phyloP scores from a whole-genome alignment of 2,329 filamentous ascomycete species.

The Dactylonectria macrodidyma region DNA sequence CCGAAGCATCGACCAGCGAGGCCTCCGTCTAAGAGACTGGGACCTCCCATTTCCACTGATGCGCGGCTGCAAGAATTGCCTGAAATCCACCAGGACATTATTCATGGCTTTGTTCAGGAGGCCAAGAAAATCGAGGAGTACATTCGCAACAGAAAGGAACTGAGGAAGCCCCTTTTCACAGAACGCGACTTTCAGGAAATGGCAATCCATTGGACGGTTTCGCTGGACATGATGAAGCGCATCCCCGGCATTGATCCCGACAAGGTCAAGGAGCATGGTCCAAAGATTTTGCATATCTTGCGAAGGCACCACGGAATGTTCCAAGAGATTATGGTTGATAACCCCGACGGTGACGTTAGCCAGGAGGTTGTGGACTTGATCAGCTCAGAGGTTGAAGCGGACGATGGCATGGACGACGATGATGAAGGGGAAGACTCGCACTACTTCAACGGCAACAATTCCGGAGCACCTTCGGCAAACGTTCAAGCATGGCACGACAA shows the following conservation, averaged over 20 bases:
- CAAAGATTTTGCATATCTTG: constrained; percentile 72
- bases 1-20: constrained; percentile 56
- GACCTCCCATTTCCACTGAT: constrained; percentile 72
- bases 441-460: constrained; percentile 58
- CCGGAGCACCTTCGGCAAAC: constrained; percentile 40
- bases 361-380: constrained; percentile 70
- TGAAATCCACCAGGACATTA: constrained; percentile 73
- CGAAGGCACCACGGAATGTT: constrained; percentile 63
- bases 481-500: constrained; percentile 54
- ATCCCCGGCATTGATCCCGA: constrained; percentile 75
- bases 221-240: constrained; percentile 71
- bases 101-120: constrained; percentile 75
- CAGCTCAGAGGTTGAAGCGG: constrained; percentile 59
- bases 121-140: constrained; percentile 73
- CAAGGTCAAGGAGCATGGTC: constrained; percentile 74
- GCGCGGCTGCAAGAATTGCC: constrained; percentile 67
- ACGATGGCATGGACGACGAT: constrained; percentile 56
- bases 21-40: constrained; percentile 54
- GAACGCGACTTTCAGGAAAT: constrained; percentile 80
- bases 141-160: constrained; percentile 71
- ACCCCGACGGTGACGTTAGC: constrained; percentile 33
- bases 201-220: constrained; percentile 78
- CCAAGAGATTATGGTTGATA: constrained; percentile 63
- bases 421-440: constrained; percentile 61
- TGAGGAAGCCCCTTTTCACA: constrained; percentile 75